Evolutionary conservation across 129 eudicot species (phyloP), one percentile per base, ranked within the genome.

Genomic region (Artemisia tridentata): DNA sequence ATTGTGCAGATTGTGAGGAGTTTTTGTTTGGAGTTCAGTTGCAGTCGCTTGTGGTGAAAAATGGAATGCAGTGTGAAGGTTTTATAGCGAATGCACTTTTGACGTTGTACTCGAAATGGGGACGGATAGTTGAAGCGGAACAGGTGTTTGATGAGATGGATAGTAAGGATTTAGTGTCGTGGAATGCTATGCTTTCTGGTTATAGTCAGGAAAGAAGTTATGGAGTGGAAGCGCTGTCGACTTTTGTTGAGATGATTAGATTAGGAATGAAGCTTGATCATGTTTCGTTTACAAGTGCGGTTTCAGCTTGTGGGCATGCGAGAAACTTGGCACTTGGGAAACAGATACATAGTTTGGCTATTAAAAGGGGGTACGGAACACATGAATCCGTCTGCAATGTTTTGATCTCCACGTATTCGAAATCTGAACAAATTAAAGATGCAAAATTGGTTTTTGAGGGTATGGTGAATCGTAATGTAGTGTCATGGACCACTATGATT

Each of bases 141-240:
- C 82, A 62, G 68, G 84, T 85, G 71, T 93, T 93, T 47, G 41
- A 71, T 77, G 86, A 84, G 67, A 93, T 93, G 85, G 83, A 84
- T 3, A 50, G 56, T 31, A 93, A 74, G 66, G 97, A 93, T 81
- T 71, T 82, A 74, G 91, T 93, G 23, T 89, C 98, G 0, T 93
- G 97, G 97, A 93, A 93, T 46, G 90, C 98, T 11, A 68, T 93
- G 85, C 79, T 93, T 50, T 93, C 97, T 2, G 98, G 91, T 16
- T 93, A 85, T 75, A 75, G 82, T 68, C 97, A 93, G 72, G 91
- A 82, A 76, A 96, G 97, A 72, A 79, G 79, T 63, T 79, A 82
- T 48, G 92, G 79, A 19, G 50, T 52, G 12, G 78, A 87, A 82
- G 88, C 96, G 13, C 63, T 84, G 34, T 51, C 29, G 41, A 79